A percentile compares a stretch with the other conserved stretches of the same genome.
Evolutionary conservation across 805 yeast species (phyloP).

Genomic region (Wickerhamiella domercqiae): DNA sequence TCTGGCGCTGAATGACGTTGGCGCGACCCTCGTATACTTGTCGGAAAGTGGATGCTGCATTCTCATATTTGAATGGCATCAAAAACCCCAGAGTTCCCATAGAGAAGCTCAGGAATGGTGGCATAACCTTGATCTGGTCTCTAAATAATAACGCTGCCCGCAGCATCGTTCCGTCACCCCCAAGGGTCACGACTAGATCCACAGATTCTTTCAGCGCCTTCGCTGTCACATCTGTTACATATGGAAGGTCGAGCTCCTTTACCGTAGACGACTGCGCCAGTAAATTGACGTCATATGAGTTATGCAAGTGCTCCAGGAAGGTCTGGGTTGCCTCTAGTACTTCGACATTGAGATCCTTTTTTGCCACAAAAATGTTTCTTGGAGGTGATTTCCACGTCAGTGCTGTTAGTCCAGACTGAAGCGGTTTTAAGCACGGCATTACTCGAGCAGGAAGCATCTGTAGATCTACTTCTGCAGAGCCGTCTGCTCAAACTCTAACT

Average conservation of each 20-base stretch:
- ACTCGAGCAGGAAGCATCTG: conserved; percentile 14
- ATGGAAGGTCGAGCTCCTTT: conserved; percentile 37
- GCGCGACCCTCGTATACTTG: conserved; percentile 54
- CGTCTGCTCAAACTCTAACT: no score
- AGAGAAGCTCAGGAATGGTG: conserved; percentile 80
- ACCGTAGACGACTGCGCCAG: conserved; percentile 64
- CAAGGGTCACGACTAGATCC: conserved; percentile 73
- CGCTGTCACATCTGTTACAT: conserved; percentile 24
- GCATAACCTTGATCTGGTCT: conserved; percentile 40
- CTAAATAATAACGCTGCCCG: conserved; percentile 71
- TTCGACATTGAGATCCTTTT: conserved; percentile 62
- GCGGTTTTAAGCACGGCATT: conserved; percentile 7
- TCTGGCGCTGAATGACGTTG: conserved; percentile 55
- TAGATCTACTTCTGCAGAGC: no score
- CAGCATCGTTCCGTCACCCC: conserved; percentile 93
- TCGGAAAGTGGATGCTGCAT: conserved; percentile 43
- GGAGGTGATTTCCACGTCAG: conserved; percentile 60
- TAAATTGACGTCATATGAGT: conserved; percentile 50
- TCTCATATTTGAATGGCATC: conserved; percentile 67
- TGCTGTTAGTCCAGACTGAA: conserved; percentile 11
- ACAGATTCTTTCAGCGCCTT: conserved; percentile 36
- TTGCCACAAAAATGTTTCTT: conserved; percentile 61
- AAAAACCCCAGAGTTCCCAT: conserved; percentile 84
- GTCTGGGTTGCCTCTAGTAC: conserved; percentile 53
- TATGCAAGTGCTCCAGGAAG: conserved; percentile 45